Evolutionary conservation across 352 stramenopile species (phyloP), one percentile per base, ranked within the genome.

Genomic region (Peronospora tabacina): DNA sequence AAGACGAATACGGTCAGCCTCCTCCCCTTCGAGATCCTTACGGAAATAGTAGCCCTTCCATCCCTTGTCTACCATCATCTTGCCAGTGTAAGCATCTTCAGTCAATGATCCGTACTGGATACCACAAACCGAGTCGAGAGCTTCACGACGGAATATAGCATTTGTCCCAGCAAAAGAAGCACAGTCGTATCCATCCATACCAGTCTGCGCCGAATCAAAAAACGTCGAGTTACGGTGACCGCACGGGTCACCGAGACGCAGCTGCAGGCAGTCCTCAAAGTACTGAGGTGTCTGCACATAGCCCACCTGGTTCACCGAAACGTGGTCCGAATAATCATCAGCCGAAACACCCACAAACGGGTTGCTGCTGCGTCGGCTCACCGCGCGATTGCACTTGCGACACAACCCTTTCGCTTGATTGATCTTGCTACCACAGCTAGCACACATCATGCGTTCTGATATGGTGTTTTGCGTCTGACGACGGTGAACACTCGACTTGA

Each of bases 61-160:
- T 33, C 75, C 75, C 71, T 85, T 87, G 58, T 85, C 72, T 44
- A 87, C 75, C 75, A 87, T 85, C 69, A 85, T 82, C 60, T 84
- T 82, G 44, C 75, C 75, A 28, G 75, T 87, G 55, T 83, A 87
- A 2, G 72, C 72, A 46, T 90, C 78, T 53, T 90, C 78, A 6
- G 78, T 90, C 39, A 90, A 50, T 24, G 71, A 84, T 8, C 78
- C 78, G 44, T 84, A 85, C 52, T 84, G 72, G 49, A 90, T 87
- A 24, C 78, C 78, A 15, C 59, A 85, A 12, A 88, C 68, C 12
- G 72, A 84, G 48, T 87, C 73, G n/a, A 89, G 49, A 22, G 77
- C 77, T 9, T 85, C 72, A 35, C 77, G 74, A 49, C 74, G 75
- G 61, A 89, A 87, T 20, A 86, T 87, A 15, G 78, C 78, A 37